phyloP scores from a whole-genome alignment of 768 basidiomycete genomes.

The Daedalea quercina region DNA sequence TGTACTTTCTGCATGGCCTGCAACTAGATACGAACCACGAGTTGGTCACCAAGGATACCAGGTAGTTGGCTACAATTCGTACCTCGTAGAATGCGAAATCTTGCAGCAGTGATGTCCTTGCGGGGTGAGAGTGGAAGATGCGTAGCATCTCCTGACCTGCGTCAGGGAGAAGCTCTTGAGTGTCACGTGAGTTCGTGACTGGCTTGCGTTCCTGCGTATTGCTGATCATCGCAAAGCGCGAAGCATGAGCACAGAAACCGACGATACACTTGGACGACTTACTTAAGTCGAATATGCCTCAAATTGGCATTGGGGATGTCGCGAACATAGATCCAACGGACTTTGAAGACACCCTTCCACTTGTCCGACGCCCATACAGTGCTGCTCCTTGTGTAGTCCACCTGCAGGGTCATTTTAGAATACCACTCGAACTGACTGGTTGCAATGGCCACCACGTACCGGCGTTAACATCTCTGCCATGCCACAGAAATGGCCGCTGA shows the following conservation, averaged over 20 bases:
- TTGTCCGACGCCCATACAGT: slow-evolving; percentile 99
- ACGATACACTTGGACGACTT: slow-evolving; percentile 13
- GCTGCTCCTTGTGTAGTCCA: slow-evolving; percentile 90
- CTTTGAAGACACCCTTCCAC: slow-evolving; percentile 99
- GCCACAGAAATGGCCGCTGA: slow-evolving; percentile 93
- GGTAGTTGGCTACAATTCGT: background rate
- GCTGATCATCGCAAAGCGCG: slow-evolving; percentile 32
- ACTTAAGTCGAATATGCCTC: slow-evolving; percentile 87
- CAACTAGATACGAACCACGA: slow-evolving; percentile 37
- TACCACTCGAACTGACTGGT: background rate
- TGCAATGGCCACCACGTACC: slow-evolving; percentile 34
- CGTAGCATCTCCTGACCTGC: slow-evolving; percentile 95
- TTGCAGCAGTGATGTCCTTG: slow-evolving; percentile 87
- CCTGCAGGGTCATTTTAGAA: slow-evolving; percentile 31
- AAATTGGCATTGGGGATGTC: slow-evolving; percentile 89
- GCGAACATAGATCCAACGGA: slow-evolving; percentile 95
- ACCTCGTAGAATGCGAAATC: slow-evolving; percentile 94
- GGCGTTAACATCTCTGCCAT: slow-evolving; percentile 98
- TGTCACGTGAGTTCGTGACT: slow-evolving; percentile 96
- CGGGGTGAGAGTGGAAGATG: slow-evolving; percentile 91
- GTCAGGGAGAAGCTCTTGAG: slow-evolving; percentile 93
- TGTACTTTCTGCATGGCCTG: slow-evolving; percentile 77
- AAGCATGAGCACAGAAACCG: slow-evolving; percentile 6
- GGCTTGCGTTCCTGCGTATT: slow-evolving; percentile 98
- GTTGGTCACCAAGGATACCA: background rate